phyloP scores from a whole-genome alignment of 768 basidiomycete species.

The Kwoniella shandongensis region DNA sequence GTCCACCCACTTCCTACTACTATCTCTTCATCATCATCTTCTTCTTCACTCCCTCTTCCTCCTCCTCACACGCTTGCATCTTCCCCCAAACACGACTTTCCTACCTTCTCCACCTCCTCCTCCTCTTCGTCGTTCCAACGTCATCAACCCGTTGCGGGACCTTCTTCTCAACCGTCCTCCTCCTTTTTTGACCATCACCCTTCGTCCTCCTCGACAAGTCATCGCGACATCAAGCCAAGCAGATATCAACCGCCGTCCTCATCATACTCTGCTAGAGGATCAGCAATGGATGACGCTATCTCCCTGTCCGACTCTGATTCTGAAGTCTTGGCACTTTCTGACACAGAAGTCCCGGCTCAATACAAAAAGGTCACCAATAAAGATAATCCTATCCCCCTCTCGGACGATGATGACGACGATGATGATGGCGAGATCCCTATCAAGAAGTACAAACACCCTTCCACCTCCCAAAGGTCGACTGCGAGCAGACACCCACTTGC shows the following conservation, averaged over 20 bases:
- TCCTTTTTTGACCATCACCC: background rate
- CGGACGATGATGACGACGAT: constrained; percentile 25
- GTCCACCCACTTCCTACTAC: background rate
- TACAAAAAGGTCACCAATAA: constrained; percentile 27
- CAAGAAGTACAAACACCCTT: constrained; percentile 8
- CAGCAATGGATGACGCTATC: constrained; percentile 7
- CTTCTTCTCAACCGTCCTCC: background rate
- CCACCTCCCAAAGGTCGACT: background rate
- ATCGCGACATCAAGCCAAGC: too few relatives aligned
- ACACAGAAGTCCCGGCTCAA: constrained; percentile 23
- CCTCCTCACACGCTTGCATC: background rate
- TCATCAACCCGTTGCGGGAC: background rate
- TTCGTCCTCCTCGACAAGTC: too few relatives aligned
- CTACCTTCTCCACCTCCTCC: background rate
- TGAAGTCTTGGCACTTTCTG: constrained; percentile 19
- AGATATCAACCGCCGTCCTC: background rate
- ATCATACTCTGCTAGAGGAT: background rate
- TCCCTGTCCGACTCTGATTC: constrained; percentile 11
- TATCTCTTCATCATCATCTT: background rate
- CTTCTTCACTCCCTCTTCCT: background rate
- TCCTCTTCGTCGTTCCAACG: background rate
- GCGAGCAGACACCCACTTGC: constrained; percentile 6
- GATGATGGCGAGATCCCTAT: background rate
- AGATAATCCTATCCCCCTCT: constrained; percentile 21
- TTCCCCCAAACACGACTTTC: background rate